phyloP scores from a whole-genome alignment of 345 rosid species.

The Salix exigua region DNA sequence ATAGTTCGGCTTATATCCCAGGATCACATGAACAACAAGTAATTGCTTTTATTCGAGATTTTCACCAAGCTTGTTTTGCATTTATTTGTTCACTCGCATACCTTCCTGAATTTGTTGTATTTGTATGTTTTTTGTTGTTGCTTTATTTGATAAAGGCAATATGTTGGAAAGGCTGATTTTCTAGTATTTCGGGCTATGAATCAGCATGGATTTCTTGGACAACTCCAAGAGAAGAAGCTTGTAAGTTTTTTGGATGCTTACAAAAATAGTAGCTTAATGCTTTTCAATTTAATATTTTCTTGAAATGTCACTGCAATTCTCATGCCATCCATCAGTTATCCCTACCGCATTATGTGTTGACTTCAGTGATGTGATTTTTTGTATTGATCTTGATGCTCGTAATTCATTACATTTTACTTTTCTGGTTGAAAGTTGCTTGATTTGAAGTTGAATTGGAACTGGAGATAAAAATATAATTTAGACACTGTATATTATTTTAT shows the following conservation, averaged over 20 bases:
- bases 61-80: constrained; percentile 10
- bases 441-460: not conserved
- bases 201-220: constrained; percentile 94
- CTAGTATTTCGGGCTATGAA: constrained; percentile 94
- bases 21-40: constrained; percentile 99
- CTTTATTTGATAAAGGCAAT: constrained; percentile 55
- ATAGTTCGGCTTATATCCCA: constrained; percentile 94
- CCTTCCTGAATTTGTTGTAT: constrained; percentile 6
- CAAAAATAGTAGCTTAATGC: not conserved
- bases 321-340: not conserved
- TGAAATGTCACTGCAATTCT: not conserved
- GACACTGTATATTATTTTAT: not conserved
- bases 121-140: constrained; percentile 15
- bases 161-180: constrained; percentile 94
- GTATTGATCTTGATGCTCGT: not conserved
- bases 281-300: not conserved
- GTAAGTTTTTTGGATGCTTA: constrained; percentile 49
- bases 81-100: constrained; percentile 3
- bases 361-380: not conserved
- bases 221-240: constrained; percentile 95
- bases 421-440: not conserved
- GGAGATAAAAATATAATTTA: not conserved
- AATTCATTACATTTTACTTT: no score
- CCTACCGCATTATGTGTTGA: not conserved
- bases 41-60: constrained; percentile 20